These are phyloP conservation scores for Sugiyamaella americana DNA, from an alignment of 805 yeast genomes.

Conservation along the genomic window DNA sequence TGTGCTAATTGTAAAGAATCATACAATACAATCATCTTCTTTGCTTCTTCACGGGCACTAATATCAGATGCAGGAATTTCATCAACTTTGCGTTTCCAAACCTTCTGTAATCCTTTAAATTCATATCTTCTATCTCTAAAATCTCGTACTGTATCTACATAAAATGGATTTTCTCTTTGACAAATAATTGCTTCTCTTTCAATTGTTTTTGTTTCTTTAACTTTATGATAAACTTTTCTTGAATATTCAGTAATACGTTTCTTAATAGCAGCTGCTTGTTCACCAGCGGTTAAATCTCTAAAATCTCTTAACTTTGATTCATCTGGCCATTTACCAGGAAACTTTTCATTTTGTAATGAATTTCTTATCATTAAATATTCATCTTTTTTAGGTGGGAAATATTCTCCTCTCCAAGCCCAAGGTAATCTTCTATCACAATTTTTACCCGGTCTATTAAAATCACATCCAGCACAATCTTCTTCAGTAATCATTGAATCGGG, in stretches of 20 bases:
- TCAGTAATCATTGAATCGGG: slow-evolving; percentile 97
- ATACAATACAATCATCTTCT: slow-evolving; percentile 86
- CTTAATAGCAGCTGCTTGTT: slow-evolving; percentile 70
- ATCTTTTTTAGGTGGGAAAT: slow-evolving; percentile 80
- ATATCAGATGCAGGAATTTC: slow-evolving; percentile 47
- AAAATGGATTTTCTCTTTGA: slow-evolving; percentile 96
- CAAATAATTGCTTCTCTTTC: slow-evolving; percentile 92
- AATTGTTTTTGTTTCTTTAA: slow-evolving; percentile 74
- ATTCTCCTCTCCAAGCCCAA: slow-evolving; percentile 99
- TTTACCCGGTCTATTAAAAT: slow-evolving; percentile 92
- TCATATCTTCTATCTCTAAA: slow-evolving; percentile 96
- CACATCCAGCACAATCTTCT: slow-evolving; percentile 95
- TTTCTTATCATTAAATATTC: slow-evolving; percentile 88
- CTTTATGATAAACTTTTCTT: slow-evolving; percentile 73
- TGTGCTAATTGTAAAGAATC: slow-evolving; percentile 96
- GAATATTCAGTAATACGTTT: slow-evolving; percentile 80
- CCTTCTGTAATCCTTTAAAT: slow-evolving; percentile 86
- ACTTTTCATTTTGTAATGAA: slow-evolving; percentile 70
- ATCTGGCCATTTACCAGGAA: slow-evolving; percentile 48
- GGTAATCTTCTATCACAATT: slow-evolving; percentile 83
- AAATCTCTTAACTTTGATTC: slow-evolving; percentile 39
- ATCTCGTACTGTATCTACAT: slow-evolving; percentile 86
- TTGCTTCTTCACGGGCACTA: slow-evolving; percentile 76
- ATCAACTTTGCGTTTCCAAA: slow-evolving; percentile 79
- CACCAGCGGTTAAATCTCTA: slow-evolving; percentile 59